phyloP scores from a whole-genome alignment of 345 rosid genomes.

The Citrus glauca region DNA sequence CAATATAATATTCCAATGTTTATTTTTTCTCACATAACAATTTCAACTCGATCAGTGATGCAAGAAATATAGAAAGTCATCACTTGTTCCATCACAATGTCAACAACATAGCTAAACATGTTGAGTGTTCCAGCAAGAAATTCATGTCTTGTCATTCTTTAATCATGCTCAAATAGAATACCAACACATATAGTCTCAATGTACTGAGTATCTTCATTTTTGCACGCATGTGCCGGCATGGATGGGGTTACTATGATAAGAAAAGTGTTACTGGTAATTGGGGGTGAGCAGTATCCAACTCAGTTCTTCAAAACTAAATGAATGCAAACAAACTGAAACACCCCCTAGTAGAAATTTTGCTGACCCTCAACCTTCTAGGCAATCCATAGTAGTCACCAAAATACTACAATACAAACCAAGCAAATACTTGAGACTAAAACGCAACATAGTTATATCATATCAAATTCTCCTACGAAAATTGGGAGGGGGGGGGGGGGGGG shows the following conservation, averaged over 20 bases:
- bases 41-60: not conserved
- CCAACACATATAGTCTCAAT: not conserved
- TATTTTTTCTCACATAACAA: not conserved
- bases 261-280: not conserved
- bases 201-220: not conserved
- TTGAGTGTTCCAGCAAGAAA: not conserved
- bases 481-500: too few species aligned
- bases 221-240: not conserved
- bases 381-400: not conserved
- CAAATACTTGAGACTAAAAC: not conserved
- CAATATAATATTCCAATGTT: not conserved
- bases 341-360: not conserved
- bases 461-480: not conserved
- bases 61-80: not conserved
- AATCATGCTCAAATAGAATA: not conserved
- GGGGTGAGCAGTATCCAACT: too few species aligned
- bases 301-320: too few species aligned
- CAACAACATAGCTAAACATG: not conserved
- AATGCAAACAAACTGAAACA: too few species aligned
- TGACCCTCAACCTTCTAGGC: not conserved
- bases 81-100: not conserved
- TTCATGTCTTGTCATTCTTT: not conserved
- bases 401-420: not conserved
- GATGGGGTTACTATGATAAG: not conserved
- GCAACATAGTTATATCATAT: not conserved